Evolutionary conservation across 129 eudicot species (phyloP), one percentile per base, ranked within the genome.

Genomic region (Pittosporum tobira): DNA sequence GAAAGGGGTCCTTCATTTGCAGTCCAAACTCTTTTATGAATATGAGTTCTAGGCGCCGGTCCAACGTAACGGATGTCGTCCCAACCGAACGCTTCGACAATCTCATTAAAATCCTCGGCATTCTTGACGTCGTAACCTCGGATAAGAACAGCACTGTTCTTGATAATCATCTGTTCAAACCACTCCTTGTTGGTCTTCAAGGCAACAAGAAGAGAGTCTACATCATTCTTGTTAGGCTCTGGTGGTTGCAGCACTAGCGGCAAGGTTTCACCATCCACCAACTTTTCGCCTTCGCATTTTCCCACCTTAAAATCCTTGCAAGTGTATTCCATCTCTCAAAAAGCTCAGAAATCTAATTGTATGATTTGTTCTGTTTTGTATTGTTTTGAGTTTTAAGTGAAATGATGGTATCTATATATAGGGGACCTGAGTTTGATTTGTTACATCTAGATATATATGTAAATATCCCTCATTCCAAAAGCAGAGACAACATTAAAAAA

Each of bases 1-100:
- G 88, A 81, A 30, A 85, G 77, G 1, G 89, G 94, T 5, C 94
- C 94, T 73, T 85, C 94, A 43, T 85, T 81, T 1, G 94, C 94
- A 0, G 94, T 85, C 86, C 86, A 85, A 4, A 85, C 57, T 51
- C 94, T 73, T 63, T 82, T 79, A 30, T 81, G 72, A 23, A 85
- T 59, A 60, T 85, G 88, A 1, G 94, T 81, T 38, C 94, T 59
- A 0, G 88, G 88, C 15, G 94, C 94, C 13, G 94, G 94, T 15
- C 94, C 94, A 37, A 81, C 86, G n/a, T 85, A 85, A 19, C 86
- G 80, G 15, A 81, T 81, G 51, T 85, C 86, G 8, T 81, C 89
- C 94, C 89, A 85, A 15, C 75, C 89, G 37, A 64, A 81, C 0
- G 77, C 26, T 36, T 85, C 94, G 8, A 85, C 68, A 0, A 85